Base-by-base conservation (phyloP, 1,284 basidiomycete species). In the Serendipita sp. region DNA sequence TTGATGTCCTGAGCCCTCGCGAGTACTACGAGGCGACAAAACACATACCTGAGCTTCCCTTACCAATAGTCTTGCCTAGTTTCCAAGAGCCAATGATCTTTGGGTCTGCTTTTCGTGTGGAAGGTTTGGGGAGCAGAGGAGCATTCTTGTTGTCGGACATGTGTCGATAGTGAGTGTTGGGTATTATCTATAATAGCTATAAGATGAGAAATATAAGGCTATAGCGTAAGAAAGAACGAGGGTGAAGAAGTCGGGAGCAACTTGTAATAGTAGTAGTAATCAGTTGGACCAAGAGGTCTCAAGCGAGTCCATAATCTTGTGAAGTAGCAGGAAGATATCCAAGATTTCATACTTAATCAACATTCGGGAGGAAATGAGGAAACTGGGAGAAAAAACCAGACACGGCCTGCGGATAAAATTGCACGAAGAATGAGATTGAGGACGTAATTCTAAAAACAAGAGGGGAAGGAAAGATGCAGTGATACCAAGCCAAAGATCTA, bases 41-140 rank as follows among this genome's bases (percentile, higher is more conserved):
- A 15, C 60, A 73, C 81, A 62, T 66, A 93, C 93, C 93, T 70
- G 87, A 91, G 69, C 85, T 87, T 41, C 94, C 94, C 70, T 90
- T 88, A 3, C 95, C 95, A 69, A 98, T 89, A 2, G 90, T 91
- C 71, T 90, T 84, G 55, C 94, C 94, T 53, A 98, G 83, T 74
- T 91, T 88, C 94, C 94, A 98, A 63, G 88, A 79, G 3, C 94
- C 94, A 67, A 98, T 92, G 75, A 82, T 83, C 74, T 83, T 87
- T 4, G 87, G 87, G 34, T 60, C 63, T 42, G 42, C 34, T 38
- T 62, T 35, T 17, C 53, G 53, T 30, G 15, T 58, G 17, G 53
- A 26, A 32, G 15, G 53, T 58, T 58, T 58, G n/a, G 53, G 26
- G n/a, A 1, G 17, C 17, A 26, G 22, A 30, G 22, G 6, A 22